Percentiles rank a stretch among this genome's conserved stretches.
phyloP scores from a whole-genome alignment of 345 rosid species.

The Eucalyptus grandis region DNA sequence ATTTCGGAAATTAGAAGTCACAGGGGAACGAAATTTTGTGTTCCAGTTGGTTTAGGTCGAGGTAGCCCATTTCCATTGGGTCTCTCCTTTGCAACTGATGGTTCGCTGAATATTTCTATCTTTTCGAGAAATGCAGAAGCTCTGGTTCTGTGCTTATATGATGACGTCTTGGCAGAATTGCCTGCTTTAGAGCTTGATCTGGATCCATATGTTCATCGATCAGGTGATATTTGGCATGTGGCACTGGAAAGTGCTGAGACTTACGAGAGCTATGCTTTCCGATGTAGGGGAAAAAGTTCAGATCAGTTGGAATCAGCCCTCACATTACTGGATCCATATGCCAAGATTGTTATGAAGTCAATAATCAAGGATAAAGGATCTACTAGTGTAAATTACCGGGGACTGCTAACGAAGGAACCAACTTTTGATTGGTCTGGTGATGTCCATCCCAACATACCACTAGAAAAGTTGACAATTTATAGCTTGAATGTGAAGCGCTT shows the following conservation, averaged over 20 bases:
- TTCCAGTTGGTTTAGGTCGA: conserved; percentile 65
- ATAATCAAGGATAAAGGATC: conserved; percentile 8
- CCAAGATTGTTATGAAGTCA: conserved; percentile 26
- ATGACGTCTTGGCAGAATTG: conserved; percentile 28
- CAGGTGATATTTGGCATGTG: conserved; percentile 90
- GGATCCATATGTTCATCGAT: conserved; percentile 70
- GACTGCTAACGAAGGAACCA: conserved; percentile 36
- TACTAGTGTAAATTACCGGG: conserved; percentile 25
- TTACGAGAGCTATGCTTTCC: conserved; percentile 53
- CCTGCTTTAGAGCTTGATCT: conserved; percentile 93
- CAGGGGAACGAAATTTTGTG: conserved; percentile 45
- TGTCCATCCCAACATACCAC: conserved; percentile 37
- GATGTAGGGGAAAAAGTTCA: conserved; percentile 25
- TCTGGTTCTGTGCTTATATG: conserved; percentile 61
- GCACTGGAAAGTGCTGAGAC: conserved; percentile 36
- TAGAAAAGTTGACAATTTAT: conserved; percentile 62
- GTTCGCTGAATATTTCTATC: conserved; percentile 62
- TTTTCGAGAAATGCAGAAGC: conserved; percentile 49
- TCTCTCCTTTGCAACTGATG: conserved; percentile 50
- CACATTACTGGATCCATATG: conserved; percentile 74
- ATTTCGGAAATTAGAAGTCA: conserved; percentile 49
- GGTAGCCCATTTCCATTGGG: conserved; percentile 76
- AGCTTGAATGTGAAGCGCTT: conserved; percentile 63
- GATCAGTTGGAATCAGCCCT: conserved; percentile 9
- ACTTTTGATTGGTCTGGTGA: conserved; percentile 78